Conservation (phyloP, 495 filamentous ascomycete species). For the Neurospora sublineolata region DNA sequence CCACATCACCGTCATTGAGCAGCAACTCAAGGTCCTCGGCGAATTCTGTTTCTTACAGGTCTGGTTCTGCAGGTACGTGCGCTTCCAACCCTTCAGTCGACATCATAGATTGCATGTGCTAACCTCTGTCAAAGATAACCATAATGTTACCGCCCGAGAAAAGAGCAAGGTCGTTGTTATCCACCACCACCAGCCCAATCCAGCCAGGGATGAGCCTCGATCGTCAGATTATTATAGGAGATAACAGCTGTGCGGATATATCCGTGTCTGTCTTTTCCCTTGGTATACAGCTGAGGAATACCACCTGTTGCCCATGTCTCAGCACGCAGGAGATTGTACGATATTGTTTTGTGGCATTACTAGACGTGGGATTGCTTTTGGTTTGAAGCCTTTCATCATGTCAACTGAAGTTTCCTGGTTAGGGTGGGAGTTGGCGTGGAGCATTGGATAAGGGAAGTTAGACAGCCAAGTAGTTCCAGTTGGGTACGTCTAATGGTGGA, state of each 20-base stretch:
- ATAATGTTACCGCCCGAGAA: neutral
- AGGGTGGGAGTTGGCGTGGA: neutral
- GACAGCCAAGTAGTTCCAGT: neutral
- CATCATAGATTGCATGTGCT: neutral
- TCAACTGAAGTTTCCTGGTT: neutral
- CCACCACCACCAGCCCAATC: slow-evolving; percentile 9
- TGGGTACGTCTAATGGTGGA: neutral
- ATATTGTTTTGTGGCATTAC: neutral
- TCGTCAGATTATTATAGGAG: slow-evolving; percentile 4
- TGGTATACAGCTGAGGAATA: neutral
- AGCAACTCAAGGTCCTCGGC: neutral
- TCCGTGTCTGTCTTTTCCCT: neutral
- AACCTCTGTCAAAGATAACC: neutral
- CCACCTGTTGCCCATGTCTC: neutral
- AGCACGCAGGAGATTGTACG: neutral
- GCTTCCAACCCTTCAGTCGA: neutral
- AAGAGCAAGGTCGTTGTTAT: slow-evolving; percentile 3
- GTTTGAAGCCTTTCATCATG: neutral
- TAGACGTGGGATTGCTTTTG: neutral
- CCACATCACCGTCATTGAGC: neutral
- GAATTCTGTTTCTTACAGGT: neutral
- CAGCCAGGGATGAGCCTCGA: slow-evolving; percentile 8
- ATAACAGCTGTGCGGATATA: neutral
- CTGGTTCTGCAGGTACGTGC: neutral
- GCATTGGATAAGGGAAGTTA: neutral